Evolutionary conservation across 176 grass and related monocot species (phyloP), one percentile per base, ranked within the genome.

Genomic region (Phoenix roebelenii): DNA sequence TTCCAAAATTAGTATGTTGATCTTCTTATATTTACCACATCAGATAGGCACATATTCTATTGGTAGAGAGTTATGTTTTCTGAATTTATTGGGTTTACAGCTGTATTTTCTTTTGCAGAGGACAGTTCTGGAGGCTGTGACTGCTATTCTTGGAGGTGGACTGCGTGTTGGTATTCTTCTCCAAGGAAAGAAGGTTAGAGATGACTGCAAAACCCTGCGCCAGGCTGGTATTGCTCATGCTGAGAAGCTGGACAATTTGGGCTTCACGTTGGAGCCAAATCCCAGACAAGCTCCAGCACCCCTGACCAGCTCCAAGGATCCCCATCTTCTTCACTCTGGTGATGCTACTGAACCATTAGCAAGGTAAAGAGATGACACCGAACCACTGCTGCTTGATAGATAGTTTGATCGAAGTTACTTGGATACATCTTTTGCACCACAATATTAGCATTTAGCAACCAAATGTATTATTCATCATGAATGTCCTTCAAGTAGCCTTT

Each of bases 181-280:
- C 18, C 85, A 93, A 18, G 94, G 94, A 61, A 92, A 85, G 67
- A 98, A 89, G 79, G 79, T 93, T 65, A 85, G 79, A 75, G 94
- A 98, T 74, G 94, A 98, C 72, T 74, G 56, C 54, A 78, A 80
- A 68, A 93, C 87, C 6, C 69, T 98, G 59, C 58, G 77, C 57
- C 88, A 98, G 62, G 76, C 73, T 64, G 88, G 88, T 51, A 89
- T 98, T 63, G 25, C 74, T 66, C 63, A 76, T 25, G 60, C 67
- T 71, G 79, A 89, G 61, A 77, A 69, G 63, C 70, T 81, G 24
- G 64, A 83, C 28, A 83, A 79, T 58, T 52, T 98, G 3, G 85
- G 83, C 26, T 98, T 98, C 79, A 85, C 85, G 48, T 76, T 98
- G 29, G 94, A 98, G 52, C 94, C 87, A 49, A 88, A 69, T 50